Evolutionary conservation across 371 early-diverging fungal genomes (phyloP), one percentile per base, ranked within the genome.

Genomic region (Mortierella sp.): DNA sequence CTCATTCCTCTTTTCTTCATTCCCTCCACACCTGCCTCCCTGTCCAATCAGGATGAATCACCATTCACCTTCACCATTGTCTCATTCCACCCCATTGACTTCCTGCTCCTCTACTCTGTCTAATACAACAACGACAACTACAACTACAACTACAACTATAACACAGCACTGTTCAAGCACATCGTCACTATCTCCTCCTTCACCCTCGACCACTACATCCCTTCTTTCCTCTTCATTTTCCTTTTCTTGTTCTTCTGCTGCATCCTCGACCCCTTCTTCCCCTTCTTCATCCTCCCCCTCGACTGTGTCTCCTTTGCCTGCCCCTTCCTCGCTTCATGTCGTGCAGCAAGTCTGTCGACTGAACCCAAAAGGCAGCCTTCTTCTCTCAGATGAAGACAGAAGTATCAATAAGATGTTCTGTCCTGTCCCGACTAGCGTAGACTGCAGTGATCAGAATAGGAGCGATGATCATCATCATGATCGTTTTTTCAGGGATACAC

Each of bases 201-300:
- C 69, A 22, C 3, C 26, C 19, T 13, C 58, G 37, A 24, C 55
- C 22, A 22, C 70, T n/a, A n/a, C n/a, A n/a, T n/a, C n/a, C n/a
- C n/a, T n/a, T n/a, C n/a, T n/a, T 29, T 45, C 45, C 70, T 6
- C 44, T 24, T 41, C 29, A 19, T 39, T 52, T 14, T 39, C 44
- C n/a, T 44, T 24, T 29, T 53, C 58, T 16, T 71, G 48, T 48
- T 64, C 71, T 47, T 64, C 48, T 8, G 63, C 71, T 45, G 3
- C 47, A 26, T 53, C 26, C 39, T 53, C 43, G 24, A 29, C 70
- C 29, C 34, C 45, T 31, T 44, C 45, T 31, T 44, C 47, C 47
- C 22, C 34, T 4, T 45, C 66, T 24, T 22, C 65, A 26, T 14
- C 65, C 2, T 40, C 41, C 24, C 14, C 64, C 24, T 40, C 41